These are phyloP conservation scores for Pestalotiopsis fici DNA, from an alignment of 2,329 filamentous ascomycete genomes.

Conservation along the genomic window DNA sequence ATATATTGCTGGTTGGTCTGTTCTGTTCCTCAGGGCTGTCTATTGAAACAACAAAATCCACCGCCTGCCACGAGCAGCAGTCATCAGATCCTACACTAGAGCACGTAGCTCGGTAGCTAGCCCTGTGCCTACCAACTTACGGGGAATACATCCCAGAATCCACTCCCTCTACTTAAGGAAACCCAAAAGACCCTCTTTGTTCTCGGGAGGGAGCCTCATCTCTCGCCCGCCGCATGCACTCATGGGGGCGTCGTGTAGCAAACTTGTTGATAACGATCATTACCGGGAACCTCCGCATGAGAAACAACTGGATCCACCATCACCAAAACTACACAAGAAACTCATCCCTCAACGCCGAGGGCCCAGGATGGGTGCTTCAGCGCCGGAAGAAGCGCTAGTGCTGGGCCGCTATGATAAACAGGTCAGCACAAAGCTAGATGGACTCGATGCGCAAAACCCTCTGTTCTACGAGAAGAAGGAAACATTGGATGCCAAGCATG, in stretches of 20 bases:
- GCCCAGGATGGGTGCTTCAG: conserved; percentile 14
- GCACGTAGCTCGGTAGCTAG: neutral
- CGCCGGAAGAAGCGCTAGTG: neutral
- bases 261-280: conserved; percentile 19
- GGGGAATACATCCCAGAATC: neutral
- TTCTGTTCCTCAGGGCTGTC: too few relatives aligned
- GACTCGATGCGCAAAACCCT: conserved; percentile 14
- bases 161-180: neutral
- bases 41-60: neutral
- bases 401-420: neutral
- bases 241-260: conserved; percentile 26
- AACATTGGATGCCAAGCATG: neutral
- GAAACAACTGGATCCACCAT: conserved; percentile 15
- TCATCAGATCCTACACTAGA: neutral
- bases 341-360: conserved; percentile 13
- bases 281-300: conserved; percentile 22
- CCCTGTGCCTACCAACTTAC: neutral
- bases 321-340: conserved; percentile 9
- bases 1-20: neutral
- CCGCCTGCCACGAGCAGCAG: neutral
- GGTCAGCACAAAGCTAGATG: conserved; percentile 12
- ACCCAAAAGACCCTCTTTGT: neutral
- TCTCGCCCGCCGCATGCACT: conserved; percentile 14
- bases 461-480: neutral
- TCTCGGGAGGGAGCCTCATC: neutral